Evolutionary conservation across 306 rosid genomes (phyloP).

Genomic region (Bauhinia variegata): DNA sequence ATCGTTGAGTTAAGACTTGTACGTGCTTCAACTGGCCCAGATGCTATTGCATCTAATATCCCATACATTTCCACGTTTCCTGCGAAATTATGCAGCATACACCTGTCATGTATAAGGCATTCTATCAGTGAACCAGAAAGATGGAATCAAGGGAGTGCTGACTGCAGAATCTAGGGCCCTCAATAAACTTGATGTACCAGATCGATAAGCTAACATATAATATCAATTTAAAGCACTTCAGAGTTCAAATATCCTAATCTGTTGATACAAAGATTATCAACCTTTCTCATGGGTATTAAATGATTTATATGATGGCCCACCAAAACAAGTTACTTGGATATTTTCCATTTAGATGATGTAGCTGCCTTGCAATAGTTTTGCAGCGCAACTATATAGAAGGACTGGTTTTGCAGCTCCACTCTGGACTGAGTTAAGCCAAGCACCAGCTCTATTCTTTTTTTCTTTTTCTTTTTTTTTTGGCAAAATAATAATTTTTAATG

Average conservation of each 20-base stretch:
- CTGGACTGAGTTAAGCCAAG: not conserved
- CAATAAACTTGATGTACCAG: not conserved
- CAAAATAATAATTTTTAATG: not conserved
- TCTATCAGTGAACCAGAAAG: constrained; percentile 25
- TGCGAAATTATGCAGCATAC: constrained; percentile 96
- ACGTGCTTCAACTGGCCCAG: constrained; percentile 86
- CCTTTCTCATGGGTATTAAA: constrained; percentile 6
- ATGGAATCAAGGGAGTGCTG: constrained; percentile 27
- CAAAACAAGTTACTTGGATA: constrained; percentile 18
- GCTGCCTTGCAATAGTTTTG: not conserved
- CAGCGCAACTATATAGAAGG: constrained; percentile 23
- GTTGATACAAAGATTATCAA: constrained; percentile 3
- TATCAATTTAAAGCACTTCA: constrained; percentile 1
- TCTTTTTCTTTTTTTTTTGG: too few species aligned
- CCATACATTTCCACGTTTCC: constrained; percentile 93
- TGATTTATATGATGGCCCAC: constrained; percentile 11
- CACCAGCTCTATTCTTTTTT: not conserved
- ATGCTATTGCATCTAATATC: constrained; percentile 69
- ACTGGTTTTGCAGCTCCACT: constrained; percentile 19
- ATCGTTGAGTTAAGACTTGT: constrained; percentile 78
- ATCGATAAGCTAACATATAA: constrained; percentile 7
- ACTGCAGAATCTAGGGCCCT: constrained; percentile 3
- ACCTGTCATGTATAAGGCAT: constrained; percentile 59
- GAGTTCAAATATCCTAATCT: constrained; percentile 13
- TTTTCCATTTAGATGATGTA: constrained; percentile 16